Base-by-base conservation (phyloP, 257 asterid species). In the Solanum clarkiae region DNA sequence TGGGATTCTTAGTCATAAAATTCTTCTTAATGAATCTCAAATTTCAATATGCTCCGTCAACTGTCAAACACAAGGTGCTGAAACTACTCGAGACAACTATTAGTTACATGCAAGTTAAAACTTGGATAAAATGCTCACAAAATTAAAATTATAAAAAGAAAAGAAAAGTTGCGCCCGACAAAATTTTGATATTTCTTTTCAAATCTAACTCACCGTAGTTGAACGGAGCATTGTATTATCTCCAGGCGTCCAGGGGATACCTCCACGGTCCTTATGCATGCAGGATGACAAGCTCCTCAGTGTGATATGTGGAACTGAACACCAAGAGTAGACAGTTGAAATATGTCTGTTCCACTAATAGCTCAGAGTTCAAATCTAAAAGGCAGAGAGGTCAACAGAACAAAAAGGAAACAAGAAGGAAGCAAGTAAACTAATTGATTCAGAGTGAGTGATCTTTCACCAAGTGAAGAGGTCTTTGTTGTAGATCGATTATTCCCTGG, bases 231-330 rank as follows among this genome's bases (percentile, higher is more conserved):
- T 83, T 32, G 10, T 57, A 80, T 81, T 84, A 65, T 80, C 86
- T 66, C 88, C 85, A 54, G 77, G 75, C 82, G 88, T 84, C 90
- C 90, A 87, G 63, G 90, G 90, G 40, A 90, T 86, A 79, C 87
- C 85, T 69, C 57, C 51, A 70, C 85, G 36, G 80, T 86, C 86
- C 84, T 86, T 89, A 51, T 47, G 17, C 45, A 82, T 18, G 66
- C 86, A 83, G 45, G 84, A 84, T 5, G 88, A 83, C 71, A 88
- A 49, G 83, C 82, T 59, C 88, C 85, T 79, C 53, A 32, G 62
- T 62, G 42, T 75, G 77, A 44, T 68, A 82, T 24, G 77, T 36
- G 90, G 60, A 85, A 86, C 91, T 83, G 87, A 40, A n/a, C 81
- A 80, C 60, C 77, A 81, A 49, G 20, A 32, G 84, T 45, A 85